Conservation (phyloP, 2,329 filamentous ascomycete genomes). For the Verticillium albo-atrum region DNA sequence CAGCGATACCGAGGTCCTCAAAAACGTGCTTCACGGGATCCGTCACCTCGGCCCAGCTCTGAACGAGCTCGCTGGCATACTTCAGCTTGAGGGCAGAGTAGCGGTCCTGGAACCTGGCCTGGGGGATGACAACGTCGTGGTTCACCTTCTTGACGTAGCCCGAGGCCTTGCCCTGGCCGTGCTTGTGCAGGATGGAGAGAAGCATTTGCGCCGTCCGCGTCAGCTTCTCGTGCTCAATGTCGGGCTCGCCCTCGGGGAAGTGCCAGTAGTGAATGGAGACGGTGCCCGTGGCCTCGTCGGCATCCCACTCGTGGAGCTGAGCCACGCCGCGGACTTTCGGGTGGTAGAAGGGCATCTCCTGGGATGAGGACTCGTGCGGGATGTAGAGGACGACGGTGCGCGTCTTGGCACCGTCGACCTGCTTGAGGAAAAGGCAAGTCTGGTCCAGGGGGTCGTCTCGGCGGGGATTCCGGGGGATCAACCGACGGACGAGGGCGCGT, state of each 20-base stretch:
- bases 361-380: conserved; percentile 60
- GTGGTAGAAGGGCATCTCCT: conserved; percentile 82
- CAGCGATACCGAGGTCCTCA: conserved; percentile 85
- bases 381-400: conserved; percentile 67
- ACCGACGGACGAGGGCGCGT: conserved; percentile 66
- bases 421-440: conserved; percentile 63
- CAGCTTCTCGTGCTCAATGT: conserved; percentile 41
- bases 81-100: conserved; percentile 76
- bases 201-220: conserved; percentile 65
- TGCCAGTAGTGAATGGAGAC: conserved; percentile 59
- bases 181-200: conserved; percentile 65
- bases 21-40: conserved; percentile 92
- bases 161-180: conserved; percentile 58
- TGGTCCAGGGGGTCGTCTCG: conserved; percentile 74
- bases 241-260: conserved; percentile 32
- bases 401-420: conserved; percentile 13
- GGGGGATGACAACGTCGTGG: conserved; percentile 77
- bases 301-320: conserved; percentile 66
- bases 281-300: conserved; percentile 34
- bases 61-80: conserved; percentile 68
- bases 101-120: conserved; percentile 73
- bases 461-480: conserved; percentile 78
- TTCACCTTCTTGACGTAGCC: conserved; percentile 79
- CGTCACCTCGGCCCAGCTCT: conserved; percentile 80
- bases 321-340: conserved; percentile 70